Evolutionary conservation across 768 basidiomycete genomes (phyloP).

Genomic region (Mycena vitilis): DNA sequence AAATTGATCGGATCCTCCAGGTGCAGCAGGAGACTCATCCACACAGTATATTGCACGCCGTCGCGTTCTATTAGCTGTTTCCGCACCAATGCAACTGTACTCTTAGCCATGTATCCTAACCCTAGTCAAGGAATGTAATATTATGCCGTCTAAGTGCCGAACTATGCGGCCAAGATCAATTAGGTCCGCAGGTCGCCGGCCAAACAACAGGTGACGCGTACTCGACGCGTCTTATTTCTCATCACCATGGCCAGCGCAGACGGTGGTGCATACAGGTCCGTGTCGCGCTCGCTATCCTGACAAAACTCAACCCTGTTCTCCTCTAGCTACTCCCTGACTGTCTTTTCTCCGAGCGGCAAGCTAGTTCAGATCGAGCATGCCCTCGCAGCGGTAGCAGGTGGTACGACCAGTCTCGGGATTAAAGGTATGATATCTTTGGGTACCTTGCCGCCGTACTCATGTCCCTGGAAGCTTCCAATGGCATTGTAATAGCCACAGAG

Average conservation of each 20-base stretch:
- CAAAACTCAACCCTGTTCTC: slow-evolving; percentile 26
- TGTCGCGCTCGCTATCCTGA: slow-evolving; percentile 27
- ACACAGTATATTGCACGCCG: slow-evolving; percentile 90
- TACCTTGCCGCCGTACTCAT: slow-evolving; percentile 32
- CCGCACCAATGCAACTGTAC: neutral
- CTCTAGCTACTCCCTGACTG: slow-evolving; percentile 95
- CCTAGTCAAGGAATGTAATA: neutral
- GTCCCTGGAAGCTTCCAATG: slow-evolving; percentile 84
- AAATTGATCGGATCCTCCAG: slow-evolving; percentile 88
- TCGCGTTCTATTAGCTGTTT: slow-evolving; percentile 82
- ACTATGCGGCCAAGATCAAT: neutral
- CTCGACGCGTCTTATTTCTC: slow-evolving; percentile 39
- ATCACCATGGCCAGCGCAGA: slow-evolving; percentile 81
- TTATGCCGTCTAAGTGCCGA: neutral
- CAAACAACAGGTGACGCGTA: slow-evolving; percentile 26
- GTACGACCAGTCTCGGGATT: slow-evolving; percentile 97
- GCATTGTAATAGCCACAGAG: slow-evolving; percentile 99
- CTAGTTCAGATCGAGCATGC: slow-evolving; percentile 99
- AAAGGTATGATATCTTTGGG: slow-evolving; percentile 73
- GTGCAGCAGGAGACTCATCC: slow-evolving; percentile 91
- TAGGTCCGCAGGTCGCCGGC: neutral
- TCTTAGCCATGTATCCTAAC: neutral
- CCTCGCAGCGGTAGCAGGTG: slow-evolving; percentile 93
- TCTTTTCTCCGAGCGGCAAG: slow-evolving; percentile 99
- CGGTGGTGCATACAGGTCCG: slow-evolving; percentile 82